phyloP scores from a whole-genome alignment of 768 basidiomycete species.

The Lactifluus pinguis region DNA sequence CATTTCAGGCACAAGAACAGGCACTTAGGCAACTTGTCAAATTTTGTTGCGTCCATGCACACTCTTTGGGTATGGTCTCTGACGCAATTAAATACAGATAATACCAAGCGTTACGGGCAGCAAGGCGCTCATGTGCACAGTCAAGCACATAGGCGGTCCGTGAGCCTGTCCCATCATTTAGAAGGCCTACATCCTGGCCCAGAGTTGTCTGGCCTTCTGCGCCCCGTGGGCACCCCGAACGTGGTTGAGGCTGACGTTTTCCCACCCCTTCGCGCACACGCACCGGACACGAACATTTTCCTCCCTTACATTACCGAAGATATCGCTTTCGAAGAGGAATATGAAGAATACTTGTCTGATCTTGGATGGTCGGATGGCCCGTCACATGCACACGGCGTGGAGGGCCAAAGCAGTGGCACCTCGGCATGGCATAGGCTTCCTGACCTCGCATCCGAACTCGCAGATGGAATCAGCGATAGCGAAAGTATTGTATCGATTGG shows the following conservation, averaged over 20 bases:
- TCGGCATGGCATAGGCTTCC: conserved; percentile 84
- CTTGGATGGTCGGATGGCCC: conserved; percentile 64
- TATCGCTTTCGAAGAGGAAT: conserved; percentile 92
- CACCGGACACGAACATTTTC: conserved; percentile 75
- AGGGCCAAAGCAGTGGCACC: conserved; percentile 29
- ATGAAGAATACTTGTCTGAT: conserved; percentile 92
- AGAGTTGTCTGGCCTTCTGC: conserved; percentile 64
- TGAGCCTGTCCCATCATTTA: conserved; percentile 74
- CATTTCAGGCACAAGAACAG: conserved; percentile 79
- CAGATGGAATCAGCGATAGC: conserved; percentile 86
- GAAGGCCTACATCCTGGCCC: conserved; percentile 71
- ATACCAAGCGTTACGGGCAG: conserved; percentile 80
- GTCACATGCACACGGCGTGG: conserved; percentile 26
- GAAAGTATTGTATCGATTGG: conserved; percentile 90
- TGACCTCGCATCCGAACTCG: conserved; percentile 67
- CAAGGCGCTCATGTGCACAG: conserved; percentile 40
- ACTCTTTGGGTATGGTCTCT: conserved; percentile 9
- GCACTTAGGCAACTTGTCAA: conserved; percentile 89
- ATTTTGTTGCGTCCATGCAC: conserved; percentile 60
- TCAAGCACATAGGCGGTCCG: conserved; percentile 66
- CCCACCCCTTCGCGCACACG: conserved; percentile 84
- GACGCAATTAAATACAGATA: conserved; percentile 44
- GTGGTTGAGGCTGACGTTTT: conserved; percentile 85
- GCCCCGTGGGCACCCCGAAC: conserved; percentile 68
- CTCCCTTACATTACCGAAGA: conserved; percentile 90